Base-by-base conservation (phyloP, 192 early-diverging fungal species). In the Coemansia sp. region DNA sequence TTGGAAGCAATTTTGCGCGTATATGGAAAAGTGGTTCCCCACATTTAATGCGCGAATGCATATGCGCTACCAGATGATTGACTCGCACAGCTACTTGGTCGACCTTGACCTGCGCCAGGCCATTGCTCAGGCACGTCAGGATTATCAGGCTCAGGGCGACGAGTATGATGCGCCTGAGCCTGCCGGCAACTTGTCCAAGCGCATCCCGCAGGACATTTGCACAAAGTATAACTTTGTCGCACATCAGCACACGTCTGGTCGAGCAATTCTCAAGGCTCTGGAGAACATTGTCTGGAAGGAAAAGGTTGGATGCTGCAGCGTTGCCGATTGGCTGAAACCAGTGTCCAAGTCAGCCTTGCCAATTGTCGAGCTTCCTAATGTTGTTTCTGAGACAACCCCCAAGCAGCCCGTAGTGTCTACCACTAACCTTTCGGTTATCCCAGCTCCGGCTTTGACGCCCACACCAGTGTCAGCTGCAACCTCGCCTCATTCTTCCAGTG, bases 91-190 rank as follows among this genome's bases (percentile, higher is more conserved):
- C 26, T 54, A 54, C 52, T 23, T 54, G 52, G 52, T 22, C 6
- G 52, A 22, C 26, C 5, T 54, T 19, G 52, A 54, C 25, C 21
- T 54, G 52, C 52, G 52, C 3, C 52, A 54, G 52, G 52, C 52
- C 0, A 26, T 54, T 26, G n/a, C 52, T 0, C 19, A 23, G 26
- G 52, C 17, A 22, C 19, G 19, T 1, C 21, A 22, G 14, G 52
- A 22, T 23, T 54, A 54, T 54, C 11, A 8, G 1, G 52, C 52
- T 23, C 52, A 52, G 1, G 50, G 50, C 50, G 23, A 52, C 5
- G 50, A 52, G 50, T 52, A 52, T 52, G 50, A 52, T 17, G 50
- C 50, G n/a, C 50, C 52, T 11, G 52, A 54, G 19, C 52, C 52
- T 5, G 52, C 52, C 25, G 52, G 52, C 23, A 54, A 26, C 23